Base-by-base conservation (phyloP, 306 rosid species). In the Oemleria cerasiformis region DNA sequence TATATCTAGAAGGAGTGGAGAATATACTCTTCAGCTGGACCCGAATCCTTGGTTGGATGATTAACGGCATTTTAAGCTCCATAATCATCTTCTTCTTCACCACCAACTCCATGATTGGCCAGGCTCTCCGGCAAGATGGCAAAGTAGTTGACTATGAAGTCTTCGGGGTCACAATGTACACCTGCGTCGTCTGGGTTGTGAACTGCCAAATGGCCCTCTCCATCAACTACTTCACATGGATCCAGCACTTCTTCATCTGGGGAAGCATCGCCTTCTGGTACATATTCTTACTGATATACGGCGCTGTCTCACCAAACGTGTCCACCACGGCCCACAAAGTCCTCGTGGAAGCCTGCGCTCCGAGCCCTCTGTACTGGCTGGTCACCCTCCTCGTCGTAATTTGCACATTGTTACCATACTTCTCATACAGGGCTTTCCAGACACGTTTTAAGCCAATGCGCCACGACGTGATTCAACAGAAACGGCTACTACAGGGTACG, bases 181-280 rank as follows among this genome's bases (percentile, higher is more conserved):
- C 96, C 13, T 78, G 88, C 21, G 92, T 85, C 7, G 90, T 90
- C 56, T 92, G 98, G 98, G 82, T 86, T 5, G 98, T 90, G 64
- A 92, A 92, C 75, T 86, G 92, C 81, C 98, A 92, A 81, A 88
- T 92, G 88, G 98, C 96, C 34, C 83, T 92, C 51, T 86, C 95
- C 58, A 78, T 92, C 20, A 92, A 90, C 85, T 92, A 88, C 90
- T 92, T 92, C 88, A 90, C 96, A 49, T 90, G 96, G 98, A 90
- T 92, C 70, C 98, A 92, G 14, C 98, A 92, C 80, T 78, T 88
- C 53, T 86, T 92, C 79, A 83, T 92, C 75, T 92, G 98, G 98
- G 89, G 98, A 5, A 90, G 98, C 80, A 84, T 92, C 13, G 81
- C 64, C 56, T 77, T 86, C 42, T 92, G 98, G 98, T 90, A 92